Percentiles rank a stretch among this genome's conserved stretches.
Evolutionary conservation across 148 eudicot species (phyloP).

Genomic region (Spergularia bocconei): DNA sequence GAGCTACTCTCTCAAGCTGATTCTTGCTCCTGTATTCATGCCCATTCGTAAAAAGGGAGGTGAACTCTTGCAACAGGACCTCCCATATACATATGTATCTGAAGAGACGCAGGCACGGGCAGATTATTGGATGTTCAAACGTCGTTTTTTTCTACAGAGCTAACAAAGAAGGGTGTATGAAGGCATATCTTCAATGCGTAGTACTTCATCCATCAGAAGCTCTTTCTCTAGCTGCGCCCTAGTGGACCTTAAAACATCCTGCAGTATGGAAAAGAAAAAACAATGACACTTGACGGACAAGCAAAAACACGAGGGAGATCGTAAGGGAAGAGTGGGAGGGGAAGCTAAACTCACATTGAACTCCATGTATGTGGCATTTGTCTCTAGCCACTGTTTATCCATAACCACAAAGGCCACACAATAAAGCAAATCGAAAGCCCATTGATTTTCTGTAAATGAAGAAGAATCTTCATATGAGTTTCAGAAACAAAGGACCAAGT

Average conservation of each 20-base stretch:
- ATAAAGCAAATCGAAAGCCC: slow-evolving; percentile 85
- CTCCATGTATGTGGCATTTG: slow-evolving; percentile 78
- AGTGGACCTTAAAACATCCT: slow-evolving; percentile 73
- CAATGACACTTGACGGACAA: background rate
- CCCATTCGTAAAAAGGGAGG: background rate
- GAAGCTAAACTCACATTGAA: slow-evolving; percentile 58
- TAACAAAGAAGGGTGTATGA: slow-evolving; percentile 59
- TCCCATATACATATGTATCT: background rate
- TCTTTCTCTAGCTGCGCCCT: slow-evolving; percentile 68
- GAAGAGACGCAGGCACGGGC: background rate
- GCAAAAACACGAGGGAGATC: background rate
- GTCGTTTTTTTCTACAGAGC: background rate
- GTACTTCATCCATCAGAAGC: slow-evolving; percentile 68
- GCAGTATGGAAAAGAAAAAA: background rate
- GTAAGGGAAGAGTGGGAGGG: background rate
- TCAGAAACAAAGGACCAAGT: background rate
- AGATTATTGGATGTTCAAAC: background rate
- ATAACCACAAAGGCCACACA: slow-evolving; percentile 76
- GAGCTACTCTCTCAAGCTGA: too few relatives aligned
- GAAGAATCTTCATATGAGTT: slow-evolving; percentile 4
- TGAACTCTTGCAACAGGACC: background rate
- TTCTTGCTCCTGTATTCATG: too few relatives aligned
- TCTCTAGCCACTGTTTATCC: slow-evolving; percentile 86
- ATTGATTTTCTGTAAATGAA: slow-evolving; percentile 63
- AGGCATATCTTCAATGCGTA: slow-evolving; percentile 75